These are phyloP conservation scores for Lipomyces kockii DNA, from an alignment of 805 yeast species.

Conservation along the genomic window DNA sequence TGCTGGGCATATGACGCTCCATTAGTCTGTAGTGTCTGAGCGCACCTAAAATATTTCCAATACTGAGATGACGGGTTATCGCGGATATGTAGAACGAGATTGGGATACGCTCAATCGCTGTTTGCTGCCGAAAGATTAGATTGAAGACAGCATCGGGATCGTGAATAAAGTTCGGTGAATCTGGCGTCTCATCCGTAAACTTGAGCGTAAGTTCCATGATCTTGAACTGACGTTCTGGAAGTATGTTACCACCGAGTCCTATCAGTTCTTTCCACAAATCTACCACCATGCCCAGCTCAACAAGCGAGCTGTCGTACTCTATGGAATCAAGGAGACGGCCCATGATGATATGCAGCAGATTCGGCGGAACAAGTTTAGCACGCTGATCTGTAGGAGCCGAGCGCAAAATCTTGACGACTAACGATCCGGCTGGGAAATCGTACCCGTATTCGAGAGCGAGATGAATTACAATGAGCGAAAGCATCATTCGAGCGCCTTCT, in stretches of 20 bases:
- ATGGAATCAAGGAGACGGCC: constrained; percentile 8
- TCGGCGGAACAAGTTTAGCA: background rate
- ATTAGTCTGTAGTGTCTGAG: constrained; percentile 6
- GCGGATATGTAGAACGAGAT: constrained; percentile 10
- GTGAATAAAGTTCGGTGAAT: background rate
- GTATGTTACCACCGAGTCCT: constrained; percentile 7
- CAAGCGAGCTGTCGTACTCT: background rate
- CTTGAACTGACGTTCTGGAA: constrained; percentile 14
- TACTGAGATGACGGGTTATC: constrained; percentile 11
- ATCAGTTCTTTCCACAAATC: constrained; percentile 18
- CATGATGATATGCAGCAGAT: constrained; percentile 1
- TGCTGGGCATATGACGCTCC: background rate
- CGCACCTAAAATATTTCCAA: constrained; percentile 18
- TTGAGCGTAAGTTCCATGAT: constrained; percentile 23
- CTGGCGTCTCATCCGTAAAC: background rate
- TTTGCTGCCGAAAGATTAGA: background rate
- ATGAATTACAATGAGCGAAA: constrained; percentile 15
- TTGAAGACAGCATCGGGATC: background rate
- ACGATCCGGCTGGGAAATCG: constrained; percentile 18
- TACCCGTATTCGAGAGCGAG: constrained; percentile 21
- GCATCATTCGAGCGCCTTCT: constrained; percentile 16
- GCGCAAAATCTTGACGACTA: constrained; percentile 11
- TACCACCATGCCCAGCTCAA: constrained; percentile 13
- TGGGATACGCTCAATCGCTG: constrained; percentile 12
- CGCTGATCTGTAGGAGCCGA: background rate